phyloP scores from a whole-genome alignment of 176 grass and related monocot species.

The Oropetium thomaeum region DNA sequence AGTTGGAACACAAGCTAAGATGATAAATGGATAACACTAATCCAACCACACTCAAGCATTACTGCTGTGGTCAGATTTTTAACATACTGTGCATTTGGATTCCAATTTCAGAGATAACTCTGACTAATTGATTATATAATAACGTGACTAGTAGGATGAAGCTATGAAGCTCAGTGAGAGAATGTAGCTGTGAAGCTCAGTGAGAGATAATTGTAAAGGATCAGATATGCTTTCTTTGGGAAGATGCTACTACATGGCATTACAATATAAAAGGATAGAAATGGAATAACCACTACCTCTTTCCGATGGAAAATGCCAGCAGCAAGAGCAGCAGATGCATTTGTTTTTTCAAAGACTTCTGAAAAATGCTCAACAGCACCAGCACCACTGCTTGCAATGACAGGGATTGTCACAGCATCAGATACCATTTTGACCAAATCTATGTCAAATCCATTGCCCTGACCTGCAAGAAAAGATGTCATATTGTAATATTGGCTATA shows the following conservation, averaged over 20 bases:
- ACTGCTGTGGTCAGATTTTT: not conserved
- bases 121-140: conserved; percentile 10
- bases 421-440: conserved; percentile 93
- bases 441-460: conserved; percentile 87
- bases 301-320: conserved; percentile 96
- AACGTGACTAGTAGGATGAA: not conserved
- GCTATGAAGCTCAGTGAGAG: not conserved
- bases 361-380: conserved; percentile 74
- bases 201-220: not conserved
- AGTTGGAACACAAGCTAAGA: not conserved
- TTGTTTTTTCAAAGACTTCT: conserved; percentile 87
- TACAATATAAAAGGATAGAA: not conserved
- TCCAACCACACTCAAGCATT: not conserved
- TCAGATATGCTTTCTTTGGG: not conserved
- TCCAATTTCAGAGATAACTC: not conserved
- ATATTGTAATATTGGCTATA: conserved; percentile 18
- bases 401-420: conserved; percentile 87
- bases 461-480: conserved; percentile 58
- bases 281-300: conserved; percentile 55
- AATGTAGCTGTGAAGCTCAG: too few relatives aligned
- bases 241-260: conserved; percentile 1
- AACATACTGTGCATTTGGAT: not conserved
- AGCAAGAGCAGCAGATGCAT: conserved; percentile 92
- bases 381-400: conserved; percentile 92
- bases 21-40: not conserved